Evolutionary conservation across 2,329 filamentous ascomycete genomes (phyloP), one percentile per base, ranked within the genome.

Genomic region (Elsinoe necatrix): DNA sequence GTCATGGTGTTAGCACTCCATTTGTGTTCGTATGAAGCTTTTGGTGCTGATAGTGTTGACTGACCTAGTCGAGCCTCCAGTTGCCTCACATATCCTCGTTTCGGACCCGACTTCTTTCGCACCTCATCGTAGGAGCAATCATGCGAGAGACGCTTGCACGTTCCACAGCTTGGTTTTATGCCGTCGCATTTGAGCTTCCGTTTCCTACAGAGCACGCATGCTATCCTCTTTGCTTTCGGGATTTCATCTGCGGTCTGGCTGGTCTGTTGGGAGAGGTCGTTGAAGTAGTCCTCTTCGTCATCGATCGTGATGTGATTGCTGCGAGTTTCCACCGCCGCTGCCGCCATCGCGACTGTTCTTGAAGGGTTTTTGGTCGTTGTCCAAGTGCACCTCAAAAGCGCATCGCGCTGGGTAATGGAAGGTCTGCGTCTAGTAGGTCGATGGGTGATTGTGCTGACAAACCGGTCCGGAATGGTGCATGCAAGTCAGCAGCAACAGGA

Each of bases 131-230:
- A 95, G 60, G 87, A 84, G 73, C 91, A 95, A 56, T 85, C 81
- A 71, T 96, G 91, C 42, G 87, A 85, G 52, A 95, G 75, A n/a
- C 91, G 80, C 29, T 87, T 84, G 71, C 91, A 96, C 23, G 90
- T 95, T 65, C 86, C 89, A 69, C 91, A 95, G 63, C 86, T 89
- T 20, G 91, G 91, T 61, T 87, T 84, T 55, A 80, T 75, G 35
- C 90, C 90, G 69, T 96, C 91, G 71, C 91, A 96, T 72, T 87
- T 86, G 63, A 96, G 77, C 74, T 97, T 97, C 68, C 92, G 81
- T 73, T 91, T 93, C 65, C 92, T 80, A 69, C 93, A 98, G 61
- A 97, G 84, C 67, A 95, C 88, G 70, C 93, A 98, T 35, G 93
- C 93, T 65, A 97, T 87, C 63, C 92, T 83, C 77, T 97, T 97